A percentile compares a stretch with the other conserved stretches of the same genome.
phyloP scores from a whole-genome alignment of 331 rosid genomes.

The Cydonia oblonga region DNA sequence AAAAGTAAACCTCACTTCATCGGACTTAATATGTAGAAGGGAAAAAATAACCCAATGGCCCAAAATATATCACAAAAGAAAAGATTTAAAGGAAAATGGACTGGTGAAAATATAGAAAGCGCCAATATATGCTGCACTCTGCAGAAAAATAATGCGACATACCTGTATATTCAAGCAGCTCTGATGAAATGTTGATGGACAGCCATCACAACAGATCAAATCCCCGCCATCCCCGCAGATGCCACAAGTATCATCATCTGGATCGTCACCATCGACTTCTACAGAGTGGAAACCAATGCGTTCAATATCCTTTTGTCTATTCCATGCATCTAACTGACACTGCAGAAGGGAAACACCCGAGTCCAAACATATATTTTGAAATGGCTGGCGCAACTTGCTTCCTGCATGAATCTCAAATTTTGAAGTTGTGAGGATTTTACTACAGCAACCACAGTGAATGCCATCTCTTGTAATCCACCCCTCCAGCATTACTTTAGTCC shows the following conservation, averaged over 20 bases:
- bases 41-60: not conserved
- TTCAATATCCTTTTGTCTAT: constrained; percentile 52
- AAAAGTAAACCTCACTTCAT: not conserved
- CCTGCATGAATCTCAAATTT: constrained; percentile 92
- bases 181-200: constrained; percentile 96
- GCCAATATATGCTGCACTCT: not conserved
- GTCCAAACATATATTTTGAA: constrained; percentile 75
- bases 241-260: constrained; percentile 94
- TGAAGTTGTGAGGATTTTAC: constrained; percentile 81
- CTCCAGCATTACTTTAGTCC: constrained; percentile 69
- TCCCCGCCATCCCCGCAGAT: constrained; percentile 96
- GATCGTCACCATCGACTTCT: constrained; percentile 70
- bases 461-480: constrained; percentile 97
- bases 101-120: not conserved
- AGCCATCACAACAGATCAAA: constrained; percentile 90
- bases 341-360: constrained; percentile 87
- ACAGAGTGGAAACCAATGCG: constrained; percentile 60
- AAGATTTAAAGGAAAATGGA: not conserved
- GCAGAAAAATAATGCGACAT: constrained; percentile 1
- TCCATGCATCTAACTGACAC: constrained; percentile 86
- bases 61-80: not conserved
- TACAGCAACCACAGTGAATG: constrained; percentile 90
- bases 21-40: not conserved
- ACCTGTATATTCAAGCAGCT: constrained; percentile 84
- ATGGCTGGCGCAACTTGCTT: constrained; percentile 78